phyloP scores from a whole-genome alignment of 2,329 filamentous ascomycete species.

The Sclerotinia minor region DNA sequence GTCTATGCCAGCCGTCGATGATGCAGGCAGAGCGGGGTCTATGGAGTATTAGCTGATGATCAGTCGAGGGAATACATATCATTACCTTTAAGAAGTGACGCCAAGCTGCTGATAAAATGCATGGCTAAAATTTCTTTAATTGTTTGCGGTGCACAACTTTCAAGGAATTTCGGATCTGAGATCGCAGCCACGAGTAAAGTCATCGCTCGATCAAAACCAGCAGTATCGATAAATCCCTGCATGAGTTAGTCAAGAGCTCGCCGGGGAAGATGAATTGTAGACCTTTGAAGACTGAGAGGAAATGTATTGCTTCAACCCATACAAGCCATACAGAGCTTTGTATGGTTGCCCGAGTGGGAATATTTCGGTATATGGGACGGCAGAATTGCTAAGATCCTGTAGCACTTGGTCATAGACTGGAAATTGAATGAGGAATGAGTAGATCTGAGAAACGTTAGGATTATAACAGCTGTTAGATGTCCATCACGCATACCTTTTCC shows the following conservation, averaged over 20 bases:
- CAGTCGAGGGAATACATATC: not conserved
- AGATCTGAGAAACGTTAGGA: conserved; percentile 53
- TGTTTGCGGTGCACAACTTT: conserved; percentile 46
- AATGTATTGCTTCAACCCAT: conserved; percentile 65
- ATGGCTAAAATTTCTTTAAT: conserved; percentile 53
- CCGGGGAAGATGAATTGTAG: conserved; percentile 28
- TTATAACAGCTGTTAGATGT: not conserved
- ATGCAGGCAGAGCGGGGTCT: conserved; percentile 44
- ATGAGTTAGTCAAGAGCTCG: conserved; percentile 24
- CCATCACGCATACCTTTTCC: conserved; percentile 54
- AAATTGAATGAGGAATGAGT: conserved; percentile 68
- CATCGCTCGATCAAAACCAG: conserved; percentile 48
- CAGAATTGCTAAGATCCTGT: conserved; percentile 56
- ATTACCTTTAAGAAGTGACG: conserved; percentile 56
- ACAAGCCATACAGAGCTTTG: conserved; percentile 71
- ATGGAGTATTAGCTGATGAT: conserved; percentile 38
- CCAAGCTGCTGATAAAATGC: conserved; percentile 58
- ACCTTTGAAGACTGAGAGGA: conserved; percentile 34
- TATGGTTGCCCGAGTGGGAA: conserved; percentile 71
- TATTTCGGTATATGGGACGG: conserved; percentile 57
- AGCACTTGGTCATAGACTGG: conserved; percentile 66
- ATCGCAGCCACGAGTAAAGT: conserved; percentile 61
- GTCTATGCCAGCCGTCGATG: conserved; percentile 41
- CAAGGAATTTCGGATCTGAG: conserved; percentile 55
- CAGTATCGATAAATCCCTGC: conserved; percentile 39